Base-by-base conservation (phyloP, 805 yeast genomes). In the Pichia ethanolica region DNA sequence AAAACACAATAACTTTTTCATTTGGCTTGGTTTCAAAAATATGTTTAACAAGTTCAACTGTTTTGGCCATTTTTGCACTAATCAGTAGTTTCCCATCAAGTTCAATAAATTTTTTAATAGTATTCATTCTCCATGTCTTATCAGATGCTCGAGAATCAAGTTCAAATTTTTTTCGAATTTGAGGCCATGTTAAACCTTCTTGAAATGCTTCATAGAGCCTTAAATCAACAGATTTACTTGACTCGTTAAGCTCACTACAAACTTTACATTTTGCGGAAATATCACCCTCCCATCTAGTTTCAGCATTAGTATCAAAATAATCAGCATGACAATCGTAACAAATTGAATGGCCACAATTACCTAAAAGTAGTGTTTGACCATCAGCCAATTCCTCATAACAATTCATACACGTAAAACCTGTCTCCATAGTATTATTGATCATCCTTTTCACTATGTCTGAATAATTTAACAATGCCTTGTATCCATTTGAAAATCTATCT, bases 1-100 rank as follows among this genome's bases (percentile, higher is more conserved):
- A 83, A 58, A 93, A 93, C 1, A 93, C 70, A 49, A 91, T 79
- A 7, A 89, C 71, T 66, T 91, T 91, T 54, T 89, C 96, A 34
- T 71, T 78, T 0, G 83, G 80, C 41, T 72, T 67, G 5, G 72
- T 68, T 0, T 48, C 49, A 47, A 74, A 64, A 20, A 89, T 80
- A 3, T 74, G 68, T 39, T 72, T 61, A 20, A 91, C 70, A 13
- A 86, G 58, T 39, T 78, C 75, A 40, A 89, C 54, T 44, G 86
- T 75, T 54, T 78, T 78, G 5, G 70, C 72, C 55, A 89, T 76
- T 61, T 91, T 91, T 2, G 89, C 84, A 1, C 95, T 86, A 1
- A 78, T 66, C 25, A 68, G 71, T 58, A 88, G 61, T 56, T 71
- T 57, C 9, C 77, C 79, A 20, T 63, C 63, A 39, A 71, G 59